Evolutionary conservation across 441 rosid genomes (phyloP).

Genomic region (Euphorbia corollata): DNA sequence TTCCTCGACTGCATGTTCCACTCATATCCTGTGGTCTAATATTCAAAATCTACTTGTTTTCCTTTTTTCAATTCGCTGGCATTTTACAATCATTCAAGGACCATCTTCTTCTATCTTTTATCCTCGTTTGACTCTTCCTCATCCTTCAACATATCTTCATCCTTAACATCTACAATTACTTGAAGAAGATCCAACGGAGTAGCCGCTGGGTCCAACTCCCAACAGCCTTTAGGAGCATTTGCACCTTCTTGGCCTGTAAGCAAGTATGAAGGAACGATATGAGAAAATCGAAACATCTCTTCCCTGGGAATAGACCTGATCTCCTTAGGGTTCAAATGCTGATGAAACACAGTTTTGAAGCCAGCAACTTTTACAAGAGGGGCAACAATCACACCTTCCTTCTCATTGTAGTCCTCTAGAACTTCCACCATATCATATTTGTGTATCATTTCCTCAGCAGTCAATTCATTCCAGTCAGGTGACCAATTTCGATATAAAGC

Average conservation of each 20-base stretch:
- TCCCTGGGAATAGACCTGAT: conserved; percentile 26
- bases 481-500: conserved; percentile 42
- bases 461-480: conserved; percentile 35
- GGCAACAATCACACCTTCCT: conserved; percentile 24
- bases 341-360: conserved; percentile 36
- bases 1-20: background rate
- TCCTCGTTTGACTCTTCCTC: conserved; percentile 4
- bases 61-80: background rate
- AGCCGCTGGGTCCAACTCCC: conserved; percentile 43
- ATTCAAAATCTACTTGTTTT: conserved; percentile 6
- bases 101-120: background rate
- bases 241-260: conserved; percentile 36
- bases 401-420: conserved; percentile 35
- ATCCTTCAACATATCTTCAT: conserved; percentile 19
- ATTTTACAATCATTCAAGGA: background rate
- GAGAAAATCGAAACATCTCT: conserved; percentile 31
- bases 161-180: conserved; percentile 24
- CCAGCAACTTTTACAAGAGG: conserved; percentile 39
- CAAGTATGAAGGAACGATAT: conserved; percentile 30
- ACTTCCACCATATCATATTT: conserved; percentile 39
- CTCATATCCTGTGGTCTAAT: background rate
- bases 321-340: conserved; percentile 30
- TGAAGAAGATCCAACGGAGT: conserved; percentile 35
- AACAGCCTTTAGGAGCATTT: conserved; percentile 35
- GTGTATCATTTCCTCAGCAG: conserved; percentile 29